Base-by-base conservation (phyloP, 768 basidiomycete species). In the Aureoboletus auriporus region DNA sequence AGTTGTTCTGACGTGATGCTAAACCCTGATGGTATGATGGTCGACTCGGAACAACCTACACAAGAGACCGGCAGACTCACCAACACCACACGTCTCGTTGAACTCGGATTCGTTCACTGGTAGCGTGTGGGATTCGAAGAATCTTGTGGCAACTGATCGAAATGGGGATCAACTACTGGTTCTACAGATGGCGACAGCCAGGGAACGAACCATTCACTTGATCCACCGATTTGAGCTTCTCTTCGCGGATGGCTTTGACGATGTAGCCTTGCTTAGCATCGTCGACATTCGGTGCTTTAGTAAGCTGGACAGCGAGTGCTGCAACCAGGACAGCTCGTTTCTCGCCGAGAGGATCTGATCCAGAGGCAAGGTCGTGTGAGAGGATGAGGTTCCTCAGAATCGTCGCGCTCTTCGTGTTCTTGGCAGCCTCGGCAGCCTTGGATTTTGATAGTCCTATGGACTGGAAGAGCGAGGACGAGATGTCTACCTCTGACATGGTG, bases 361-460 rank as follows among this genome's bases (percentile, higher is more conserved):
- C 38, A 14, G 66, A 67, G 33, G 70, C 62, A 14, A 82, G 70
- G 8, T 71, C 64, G 59, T 83, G 72, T 42, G 68, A 71, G 42
- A 82, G 77, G 51, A 93, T 83, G 43, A 94, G 76, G 20, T 78
- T 78, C 58, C 79, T 82, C 48, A 94, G 75, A 16, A 83, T 71
- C 4, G 75, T 64, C 6, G 90, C 86, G 60, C 80, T 80, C 72
- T 91, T 95, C 4, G 85, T 72, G 50, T 78, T 86, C 64, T 92
- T 89, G 31, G 83, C 81, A 5, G 89, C 86, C 59, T 96, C 92
- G 9, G 77, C 76, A 1, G 93, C 89, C 64, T 92, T 90, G 44
- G 84, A 70, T 50, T 81, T 75, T 36, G 84, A 73, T 38, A 96
- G 72, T 23, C 89, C 90, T 48, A 93, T 84, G 33, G 83, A 78